These are phyloP conservation scores for Gymnopus androsaceus DNA, from an alignment of 1,284 basidiomycete genomes.

Conservation along the genomic window DNA sequence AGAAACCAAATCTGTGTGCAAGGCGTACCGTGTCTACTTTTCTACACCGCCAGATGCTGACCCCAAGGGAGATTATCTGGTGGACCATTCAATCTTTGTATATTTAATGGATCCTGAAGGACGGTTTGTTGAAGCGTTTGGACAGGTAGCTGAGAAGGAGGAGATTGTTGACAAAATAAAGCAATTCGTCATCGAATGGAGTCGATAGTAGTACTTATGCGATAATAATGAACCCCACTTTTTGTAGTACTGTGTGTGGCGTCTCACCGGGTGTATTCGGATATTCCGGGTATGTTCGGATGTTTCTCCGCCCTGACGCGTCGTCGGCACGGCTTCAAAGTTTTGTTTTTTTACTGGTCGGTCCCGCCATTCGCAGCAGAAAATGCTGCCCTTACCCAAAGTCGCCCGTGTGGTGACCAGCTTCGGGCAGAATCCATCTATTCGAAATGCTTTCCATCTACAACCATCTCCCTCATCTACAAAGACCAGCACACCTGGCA, in stretches of 20 bases:
- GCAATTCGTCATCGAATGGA: conserved; percentile 60
- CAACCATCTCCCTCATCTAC: conserved; percentile 47
- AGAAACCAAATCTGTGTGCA: conserved; percentile 88
- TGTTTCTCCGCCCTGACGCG: background rate
- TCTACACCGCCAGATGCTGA: conserved; percentile 92
- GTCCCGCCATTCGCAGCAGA: conserved; percentile 7
- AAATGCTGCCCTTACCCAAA: conserved; percentile 68
- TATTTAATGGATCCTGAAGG: conserved; percentile 98
- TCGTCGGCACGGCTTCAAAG: background rate
- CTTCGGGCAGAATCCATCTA: conserved; percentile 67
- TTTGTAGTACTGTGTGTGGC: background rate
- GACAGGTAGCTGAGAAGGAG: conserved; percentile 74
- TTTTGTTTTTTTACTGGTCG: too few species aligned
- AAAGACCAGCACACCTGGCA: conserved; percentile 8
- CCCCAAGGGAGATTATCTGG: conserved; percentile 89
- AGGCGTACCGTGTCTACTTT: conserved; percentile 97
- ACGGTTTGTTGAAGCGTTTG: conserved; percentile 96
- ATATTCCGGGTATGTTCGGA: background rate
- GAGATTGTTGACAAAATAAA: conserved; percentile 69
- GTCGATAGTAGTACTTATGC: background rate
- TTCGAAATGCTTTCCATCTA: conserved; percentile 74
- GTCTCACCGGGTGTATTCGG: background rate
- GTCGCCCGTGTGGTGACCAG: conserved; percentile 75
- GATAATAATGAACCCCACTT: background rate
- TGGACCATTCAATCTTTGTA: conserved; percentile 96